Percentiles rank a stretch among this genome's conserved stretches.
phyloP scores from a whole-genome alignment of 305 asterid species.

The Fraxinus sp. region DNA sequence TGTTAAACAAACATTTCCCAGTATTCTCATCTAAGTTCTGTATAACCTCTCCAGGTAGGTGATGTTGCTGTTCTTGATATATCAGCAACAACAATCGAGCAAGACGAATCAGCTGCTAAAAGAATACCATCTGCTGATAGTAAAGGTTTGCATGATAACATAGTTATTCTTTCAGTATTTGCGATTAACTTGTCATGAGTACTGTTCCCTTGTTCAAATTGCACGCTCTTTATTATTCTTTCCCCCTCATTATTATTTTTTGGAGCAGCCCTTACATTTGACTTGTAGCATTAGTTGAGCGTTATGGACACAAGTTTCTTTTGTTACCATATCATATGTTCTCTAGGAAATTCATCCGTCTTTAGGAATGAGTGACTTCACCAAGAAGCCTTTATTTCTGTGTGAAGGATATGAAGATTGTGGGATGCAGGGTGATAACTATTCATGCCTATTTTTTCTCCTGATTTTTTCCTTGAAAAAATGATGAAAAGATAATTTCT shows the following conservation, averaged over 20 bases:
- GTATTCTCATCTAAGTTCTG: not conserved
- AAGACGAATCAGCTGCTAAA: conserved; percentile 62
- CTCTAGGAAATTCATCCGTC: not conserved
- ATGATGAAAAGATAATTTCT: not conserved
- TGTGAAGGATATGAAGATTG: not conserved
- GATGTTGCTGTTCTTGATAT: conserved; percentile 91
- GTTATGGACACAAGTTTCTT: not conserved
- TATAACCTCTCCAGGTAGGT: conserved; percentile 56
- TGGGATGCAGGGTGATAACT: not conserved
- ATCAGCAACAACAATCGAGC: conserved; percentile 76
- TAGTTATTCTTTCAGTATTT: conserved; percentile 6
- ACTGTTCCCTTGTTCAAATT: conserved; percentile 7
- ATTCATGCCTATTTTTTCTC: not conserved
- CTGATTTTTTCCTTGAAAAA: not conserved
- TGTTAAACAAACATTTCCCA: not conserved
- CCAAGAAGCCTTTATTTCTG: not conserved
- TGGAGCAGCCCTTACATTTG: not conserved
- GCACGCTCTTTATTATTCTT: not conserved
- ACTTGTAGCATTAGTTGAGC: not conserved
- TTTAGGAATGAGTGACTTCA: not conserved
- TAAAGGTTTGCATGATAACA: conserved; percentile 53
- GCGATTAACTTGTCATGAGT: conserved; percentile 1
- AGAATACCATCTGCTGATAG: conserved; percentile 92
- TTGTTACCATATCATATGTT: not conserved
- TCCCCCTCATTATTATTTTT: not conserved